Conservation (phyloP, 495 filamentous ascomycete genomes). For the Massariosphaeria phaeospora region DNA sequence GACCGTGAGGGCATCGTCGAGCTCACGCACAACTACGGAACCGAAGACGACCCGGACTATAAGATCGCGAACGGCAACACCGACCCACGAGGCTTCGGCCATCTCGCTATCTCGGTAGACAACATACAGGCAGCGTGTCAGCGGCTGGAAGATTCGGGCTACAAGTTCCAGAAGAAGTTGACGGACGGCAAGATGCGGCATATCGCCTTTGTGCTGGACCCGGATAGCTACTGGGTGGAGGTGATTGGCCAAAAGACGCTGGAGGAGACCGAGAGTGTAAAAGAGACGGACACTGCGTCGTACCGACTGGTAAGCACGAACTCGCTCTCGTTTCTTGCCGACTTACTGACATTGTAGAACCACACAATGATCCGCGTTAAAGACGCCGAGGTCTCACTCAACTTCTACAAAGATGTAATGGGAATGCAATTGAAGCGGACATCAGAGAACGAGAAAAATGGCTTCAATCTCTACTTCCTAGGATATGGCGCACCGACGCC, state of each 20-base stretch:
- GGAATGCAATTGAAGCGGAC: slow-evolving; percentile 80
- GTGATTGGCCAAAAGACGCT: slow-evolving; percentile 43
- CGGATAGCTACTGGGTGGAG: slow-evolving; percentile 77
- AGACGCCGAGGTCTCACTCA: slow-evolving; percentile 72
- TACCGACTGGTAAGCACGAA: slow-evolving; percentile 52
- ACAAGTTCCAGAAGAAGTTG: slow-evolving; percentile 90
- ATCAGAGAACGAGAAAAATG: slow-evolving; percentile 59
- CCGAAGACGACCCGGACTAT: slow-evolving; percentile 78
- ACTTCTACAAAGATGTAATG: slow-evolving; percentile 85
- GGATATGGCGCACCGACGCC: slow-evolving; percentile 63
- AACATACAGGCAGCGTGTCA: slow-evolving; percentile 85
- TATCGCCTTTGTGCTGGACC: slow-evolving; percentile 90
- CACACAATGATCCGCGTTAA: slow-evolving; percentile 97
- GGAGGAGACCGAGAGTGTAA: slow-evolving; percentile 50
- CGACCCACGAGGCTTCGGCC: slow-evolving; percentile 85
- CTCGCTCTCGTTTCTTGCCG: not conserved
- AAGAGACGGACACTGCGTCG: slow-evolving; percentile 48
- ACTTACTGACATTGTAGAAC: slow-evolving; percentile 46
- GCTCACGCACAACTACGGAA: slow-evolving; percentile 96
- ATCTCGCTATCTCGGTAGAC: slow-evolving; percentile 82
- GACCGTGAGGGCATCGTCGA: slow-evolving; percentile 88
- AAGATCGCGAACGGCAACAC: slow-evolving; percentile 83
- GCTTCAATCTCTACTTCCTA: slow-evolving; percentile 90
- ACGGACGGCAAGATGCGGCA: slow-evolving; percentile 80
- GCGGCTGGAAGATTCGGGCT: slow-evolving; percentile 81